These are phyloP conservation scores for Haematococcus sp. DNA, from an alignment of 139 green algal species.

Conservation along the genomic window DNA sequence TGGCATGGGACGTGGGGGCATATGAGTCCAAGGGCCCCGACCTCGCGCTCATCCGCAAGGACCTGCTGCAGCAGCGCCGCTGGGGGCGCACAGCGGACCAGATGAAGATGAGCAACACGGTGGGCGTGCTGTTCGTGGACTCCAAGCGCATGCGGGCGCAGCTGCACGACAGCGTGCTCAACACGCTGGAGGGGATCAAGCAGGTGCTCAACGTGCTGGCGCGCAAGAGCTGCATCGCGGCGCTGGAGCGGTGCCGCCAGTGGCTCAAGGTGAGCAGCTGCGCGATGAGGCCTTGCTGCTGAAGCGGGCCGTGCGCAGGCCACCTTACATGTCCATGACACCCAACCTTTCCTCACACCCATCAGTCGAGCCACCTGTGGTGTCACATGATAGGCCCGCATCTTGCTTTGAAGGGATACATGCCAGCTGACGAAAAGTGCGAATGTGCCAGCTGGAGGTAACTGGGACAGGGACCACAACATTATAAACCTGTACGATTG, in stretches of 20 bases:
- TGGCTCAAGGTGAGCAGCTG: not conserved
- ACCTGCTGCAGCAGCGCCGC: constrained; percentile 33
- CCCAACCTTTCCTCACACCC: no score
- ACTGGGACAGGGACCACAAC: no score
- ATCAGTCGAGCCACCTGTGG: no score
- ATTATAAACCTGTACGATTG: no score
- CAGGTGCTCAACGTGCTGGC: not conserved
- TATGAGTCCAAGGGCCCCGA: constrained; percentile 11
- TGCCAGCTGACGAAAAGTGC: no score
- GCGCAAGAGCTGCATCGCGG: not conserved
- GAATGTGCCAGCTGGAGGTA: no score
- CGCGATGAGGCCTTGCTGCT: not conserved
- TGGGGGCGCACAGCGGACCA: constrained; percentile 50
- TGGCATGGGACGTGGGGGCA: constrained; percentile 16
- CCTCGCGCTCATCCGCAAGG: constrained; percentile 7
- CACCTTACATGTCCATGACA: no score
- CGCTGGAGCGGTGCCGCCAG: not conserved
- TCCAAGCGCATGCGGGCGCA: constrained; percentile 46
- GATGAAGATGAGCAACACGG: constrained; percentile 58
- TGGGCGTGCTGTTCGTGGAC: constrained; percentile 57
- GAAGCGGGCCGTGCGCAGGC: not conserved
- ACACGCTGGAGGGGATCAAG: constrained; percentile 33
- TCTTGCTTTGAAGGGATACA: no score
- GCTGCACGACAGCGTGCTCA: constrained; percentile 24
- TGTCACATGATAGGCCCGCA: no score